phyloP scores from a whole-genome alignment of 208 protist genomes.

The Crithidia acanthocephali region DNA sequence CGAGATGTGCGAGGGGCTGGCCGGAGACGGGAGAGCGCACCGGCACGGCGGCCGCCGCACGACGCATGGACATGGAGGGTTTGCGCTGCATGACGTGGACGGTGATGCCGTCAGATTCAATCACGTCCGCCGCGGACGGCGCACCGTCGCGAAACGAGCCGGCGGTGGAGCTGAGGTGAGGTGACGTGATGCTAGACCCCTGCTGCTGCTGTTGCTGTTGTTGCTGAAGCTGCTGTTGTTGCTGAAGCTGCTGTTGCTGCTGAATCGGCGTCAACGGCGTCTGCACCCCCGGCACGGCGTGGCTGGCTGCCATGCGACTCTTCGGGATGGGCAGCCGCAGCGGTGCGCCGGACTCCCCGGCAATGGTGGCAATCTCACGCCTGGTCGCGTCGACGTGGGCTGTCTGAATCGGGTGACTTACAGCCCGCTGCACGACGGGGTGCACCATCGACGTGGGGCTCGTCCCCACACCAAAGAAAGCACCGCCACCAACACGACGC shows the following conservation, averaged over 20 bases:
- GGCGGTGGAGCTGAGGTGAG: slow-evolving; percentile 11
- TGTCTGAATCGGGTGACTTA: background rate
- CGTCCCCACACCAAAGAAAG: background rate
- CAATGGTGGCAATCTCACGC: background rate
- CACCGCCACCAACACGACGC: background rate
- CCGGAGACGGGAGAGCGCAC: background rate
- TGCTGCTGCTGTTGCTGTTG: slow-evolving; percentile 16
- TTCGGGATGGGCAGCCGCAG: slow-evolving; percentile 10
- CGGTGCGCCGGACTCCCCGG: background rate
- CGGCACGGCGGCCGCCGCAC: background rate
- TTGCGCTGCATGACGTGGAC: slow-evolving; percentile 32
- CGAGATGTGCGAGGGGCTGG: too few relatives aligned
- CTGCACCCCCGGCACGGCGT: background rate
- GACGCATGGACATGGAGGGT: slow-evolving; percentile 6
- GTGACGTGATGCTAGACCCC: background rate
- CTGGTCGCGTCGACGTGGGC: slow-evolving; percentile 1
- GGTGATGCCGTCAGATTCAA: slow-evolving; percentile 20
- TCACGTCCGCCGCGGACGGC: slow-evolving; percentile 15
- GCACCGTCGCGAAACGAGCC: slow-evolving; percentile 20
- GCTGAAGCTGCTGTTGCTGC: slow-evolving; percentile 1
- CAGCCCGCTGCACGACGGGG: slow-evolving; percentile 10
- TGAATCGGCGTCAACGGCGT: background rate
- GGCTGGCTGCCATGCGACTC: background rate
- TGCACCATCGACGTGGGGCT: background rate
- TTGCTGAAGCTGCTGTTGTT: background rate